Conservation (phyloP, 2,329 filamentous ascomycete species). For the Cladosporium halotolerans region DNA sequence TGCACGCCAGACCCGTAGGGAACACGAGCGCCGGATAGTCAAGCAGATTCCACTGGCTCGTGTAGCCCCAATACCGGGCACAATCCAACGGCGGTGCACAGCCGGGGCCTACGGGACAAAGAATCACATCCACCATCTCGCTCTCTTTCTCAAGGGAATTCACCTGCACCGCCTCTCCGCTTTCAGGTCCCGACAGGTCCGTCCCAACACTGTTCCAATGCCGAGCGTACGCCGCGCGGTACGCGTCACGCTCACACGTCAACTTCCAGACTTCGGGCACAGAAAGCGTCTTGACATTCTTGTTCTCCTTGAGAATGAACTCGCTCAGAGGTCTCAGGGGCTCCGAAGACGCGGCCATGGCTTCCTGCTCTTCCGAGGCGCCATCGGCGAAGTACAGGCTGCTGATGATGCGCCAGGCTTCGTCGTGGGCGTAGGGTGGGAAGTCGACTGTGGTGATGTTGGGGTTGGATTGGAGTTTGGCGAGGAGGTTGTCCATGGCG, state of each 20-base stretch:
- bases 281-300: conserved; percentile 38
- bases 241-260: conserved; percentile 19
- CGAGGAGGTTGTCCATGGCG: conserved; percentile 45
- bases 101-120: conserved; percentile 54
- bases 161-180: conserved; percentile 15
- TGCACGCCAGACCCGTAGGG: conserved; percentile 47
- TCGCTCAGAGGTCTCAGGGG: conserved; percentile 53
- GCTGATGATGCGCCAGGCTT: conserved; percentile 43
- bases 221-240: background rate
- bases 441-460: conserved; percentile 51
- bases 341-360: conserved; percentile 50
- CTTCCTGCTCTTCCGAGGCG: conserved; percentile 46
- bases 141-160: conserved; percentile 19
- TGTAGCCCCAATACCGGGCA: conserved; percentile 59
- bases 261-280: conserved; percentile 40
- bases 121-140: conserved; percentile 51
- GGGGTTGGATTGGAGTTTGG: conserved; percentile 37
- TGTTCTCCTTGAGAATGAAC: conserved; percentile 53
- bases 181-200: conserved; percentile 13
- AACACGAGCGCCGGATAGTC: conserved; percentile 54
- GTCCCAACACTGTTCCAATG: conserved; percentile 34
- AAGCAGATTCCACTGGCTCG: conserved; percentile 61
- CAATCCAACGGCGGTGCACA: conserved; percentile 49
- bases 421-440: conserved; percentile 43
- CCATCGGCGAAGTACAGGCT: conserved; percentile 56